These are phyloP conservation scores for Xylaria palmicola DNA, from an alignment of 495 filamentous ascomycete species.

Conservation along the genomic window DNA sequence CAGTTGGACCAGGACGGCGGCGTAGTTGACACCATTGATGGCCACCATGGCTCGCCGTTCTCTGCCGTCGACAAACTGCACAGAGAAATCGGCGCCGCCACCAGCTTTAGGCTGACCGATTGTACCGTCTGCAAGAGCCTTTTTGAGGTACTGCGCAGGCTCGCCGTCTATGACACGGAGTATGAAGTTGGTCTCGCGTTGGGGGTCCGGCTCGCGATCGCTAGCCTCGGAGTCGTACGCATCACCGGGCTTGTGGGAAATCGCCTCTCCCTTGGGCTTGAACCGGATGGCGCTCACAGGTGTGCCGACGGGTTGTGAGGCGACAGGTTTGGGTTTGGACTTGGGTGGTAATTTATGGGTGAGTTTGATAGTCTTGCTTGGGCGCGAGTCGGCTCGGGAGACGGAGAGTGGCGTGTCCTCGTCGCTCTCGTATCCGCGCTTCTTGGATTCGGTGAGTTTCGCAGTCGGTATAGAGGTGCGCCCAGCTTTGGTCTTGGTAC, in stretches of 20 bases:
- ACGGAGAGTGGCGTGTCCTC: constrained; percentile 38
- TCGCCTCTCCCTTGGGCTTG: constrained; percentile 59
- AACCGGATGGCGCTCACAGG: constrained; percentile 50
- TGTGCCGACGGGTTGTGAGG: constrained; percentile 13
- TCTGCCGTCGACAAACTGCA: constrained; percentile 77
- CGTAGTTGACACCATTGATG: constrained; percentile 69
- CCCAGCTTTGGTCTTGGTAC: constrained; percentile 48
- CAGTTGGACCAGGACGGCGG: constrained; percentile 80
- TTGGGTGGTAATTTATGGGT: background rate
- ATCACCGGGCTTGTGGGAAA: constrained; percentile 67
- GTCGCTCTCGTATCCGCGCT: constrained; percentile 43
- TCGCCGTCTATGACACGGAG: constrained; percentile 82
- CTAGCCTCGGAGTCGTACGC: constrained; percentile 98
- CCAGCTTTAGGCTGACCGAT: constrained; percentile 63
- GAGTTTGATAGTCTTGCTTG: constrained; percentile 41
- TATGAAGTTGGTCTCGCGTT: constrained; percentile 84
- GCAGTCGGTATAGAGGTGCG: constrained; percentile 47
- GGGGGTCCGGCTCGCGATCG: constrained; percentile 81
- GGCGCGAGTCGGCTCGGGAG: constrained; percentile 21
- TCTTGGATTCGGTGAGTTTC: constrained; percentile 44
- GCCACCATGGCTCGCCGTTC: constrained; percentile 70
- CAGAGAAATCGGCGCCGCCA: constrained; percentile 65
- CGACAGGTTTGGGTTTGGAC: constrained; percentile 29
- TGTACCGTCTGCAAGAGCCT: constrained; percentile 66
- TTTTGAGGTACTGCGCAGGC: constrained; percentile 77